phyloP scores from a whole-genome alignment of 1,139 yeast genomes.

The Candida sanyaensis region DNA sequence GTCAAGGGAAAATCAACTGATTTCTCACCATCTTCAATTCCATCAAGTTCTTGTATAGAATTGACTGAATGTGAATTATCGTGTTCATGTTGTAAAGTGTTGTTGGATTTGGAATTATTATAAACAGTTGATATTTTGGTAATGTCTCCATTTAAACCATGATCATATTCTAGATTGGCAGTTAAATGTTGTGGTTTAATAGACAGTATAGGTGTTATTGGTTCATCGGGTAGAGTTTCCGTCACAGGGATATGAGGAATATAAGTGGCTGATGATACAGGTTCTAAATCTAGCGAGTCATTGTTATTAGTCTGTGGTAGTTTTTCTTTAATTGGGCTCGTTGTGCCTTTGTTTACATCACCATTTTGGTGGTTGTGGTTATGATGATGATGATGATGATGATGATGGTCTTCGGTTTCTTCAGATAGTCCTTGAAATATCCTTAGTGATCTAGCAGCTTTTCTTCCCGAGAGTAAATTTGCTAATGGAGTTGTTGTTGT shows the following conservation, averaged over 20 bases:
- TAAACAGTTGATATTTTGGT: slow-evolving; percentile 22
- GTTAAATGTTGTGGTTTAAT: slow-evolving; percentile 30
- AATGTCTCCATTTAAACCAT: slow-evolving; percentile 29
- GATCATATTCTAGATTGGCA: slow-evolving; percentile 42
- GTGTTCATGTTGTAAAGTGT: background rate
- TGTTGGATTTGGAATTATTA: slow-evolving; percentile 2
- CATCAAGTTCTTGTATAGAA: background rate
- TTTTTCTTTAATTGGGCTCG: slow-evolving; percentile 6
- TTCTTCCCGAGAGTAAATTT: slow-evolving; percentile 26
- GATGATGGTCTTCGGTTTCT: slow-evolving; percentile 5
- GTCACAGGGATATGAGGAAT: slow-evolving; percentile 32
- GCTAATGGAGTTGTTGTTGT: background rate
- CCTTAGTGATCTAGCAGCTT: slow-evolving; percentile 41
- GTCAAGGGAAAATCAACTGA: slow-evolving; percentile 54
- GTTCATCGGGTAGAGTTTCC: slow-evolving; percentile 6
- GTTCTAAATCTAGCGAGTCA: slow-evolving; percentile 19
- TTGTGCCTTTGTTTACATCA: slow-evolving; percentile 6
- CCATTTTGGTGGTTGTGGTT: slow-evolving; percentile 1
- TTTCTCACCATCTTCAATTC: background rate
- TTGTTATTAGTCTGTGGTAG: slow-evolving; percentile 4
- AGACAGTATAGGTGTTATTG: slow-evolving; percentile 9
- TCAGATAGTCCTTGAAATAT: slow-evolving; percentile 29
- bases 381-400: background rate
- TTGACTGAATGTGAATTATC: background rate
- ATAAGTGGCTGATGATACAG: slow-evolving; percentile 35